phyloP scores from a whole-genome alignment of 108 stramenopile genomes.

The Skeletonema costatum region DNA sequence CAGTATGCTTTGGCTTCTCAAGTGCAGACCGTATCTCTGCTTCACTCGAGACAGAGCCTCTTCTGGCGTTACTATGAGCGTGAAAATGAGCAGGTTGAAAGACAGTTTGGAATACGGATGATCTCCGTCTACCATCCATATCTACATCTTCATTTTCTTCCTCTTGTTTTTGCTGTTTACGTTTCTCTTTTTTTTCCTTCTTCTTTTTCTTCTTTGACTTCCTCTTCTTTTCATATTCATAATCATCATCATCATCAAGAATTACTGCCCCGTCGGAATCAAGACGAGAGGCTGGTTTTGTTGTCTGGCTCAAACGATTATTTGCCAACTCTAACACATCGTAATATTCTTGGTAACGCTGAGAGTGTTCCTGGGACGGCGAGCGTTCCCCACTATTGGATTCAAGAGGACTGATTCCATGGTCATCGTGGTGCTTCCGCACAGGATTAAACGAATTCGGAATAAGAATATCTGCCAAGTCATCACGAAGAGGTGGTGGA shows the following conservation, averaged over 20 bases:
- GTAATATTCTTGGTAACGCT: conserved; percentile 33
- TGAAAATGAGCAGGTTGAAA: conserved; percentile 8
- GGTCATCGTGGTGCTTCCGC: neutral
- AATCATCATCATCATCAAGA: neutral
- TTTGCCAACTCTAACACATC: conserved; percentile 43
- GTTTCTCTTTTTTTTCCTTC: conserved; percentile 20
- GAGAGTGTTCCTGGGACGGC: neutral
- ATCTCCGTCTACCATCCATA: conserved; percentile 8
- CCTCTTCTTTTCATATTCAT: neutral
- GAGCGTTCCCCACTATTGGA: neutral
- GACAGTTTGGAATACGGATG: conserved; percentile 12
- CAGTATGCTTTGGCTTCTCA: neutral
- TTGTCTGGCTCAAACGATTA: conserved; percentile 11
- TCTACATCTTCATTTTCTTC: neutral
- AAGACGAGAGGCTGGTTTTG: neutral
- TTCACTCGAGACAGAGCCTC: neutral
- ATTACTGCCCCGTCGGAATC: neutral
- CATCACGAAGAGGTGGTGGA: neutral
- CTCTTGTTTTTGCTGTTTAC: conserved; percentile 2
- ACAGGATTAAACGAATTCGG: neutral
- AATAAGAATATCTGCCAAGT: neutral
- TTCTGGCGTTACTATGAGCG: neutral
- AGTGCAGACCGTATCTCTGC: neutral
- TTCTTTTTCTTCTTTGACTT: conserved; percentile 28
- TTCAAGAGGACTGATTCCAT: neutral